These are phyloP conservation scores for Colletotrichum paranaense DNA, from an alignment of 2,329 filamentous ascomycete genomes.

Conservation along the genomic window DNA sequence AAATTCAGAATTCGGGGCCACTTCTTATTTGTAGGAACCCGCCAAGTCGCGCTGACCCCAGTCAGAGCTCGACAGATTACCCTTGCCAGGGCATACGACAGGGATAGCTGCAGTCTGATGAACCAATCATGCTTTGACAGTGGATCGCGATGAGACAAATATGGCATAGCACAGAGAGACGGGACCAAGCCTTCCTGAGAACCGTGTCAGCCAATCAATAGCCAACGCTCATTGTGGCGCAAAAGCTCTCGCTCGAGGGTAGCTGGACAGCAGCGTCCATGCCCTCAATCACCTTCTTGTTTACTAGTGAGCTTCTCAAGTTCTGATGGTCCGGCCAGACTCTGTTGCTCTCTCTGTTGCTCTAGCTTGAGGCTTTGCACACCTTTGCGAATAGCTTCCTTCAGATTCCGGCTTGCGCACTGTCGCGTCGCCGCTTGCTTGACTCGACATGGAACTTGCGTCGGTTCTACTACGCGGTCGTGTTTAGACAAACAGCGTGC, in stretches of 20 bases:
- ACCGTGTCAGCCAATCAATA: conserved; percentile 19
- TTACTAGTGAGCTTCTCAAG: neutral
- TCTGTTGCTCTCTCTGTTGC: too few relatives aligned
- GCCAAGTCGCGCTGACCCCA: conserved; percentile 32
- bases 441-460: neutral
- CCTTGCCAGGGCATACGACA: conserved; percentile 26
- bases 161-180: conserved; percentile 28
- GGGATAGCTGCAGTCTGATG: neutral
- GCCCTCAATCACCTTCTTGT: conserved; percentile 20
- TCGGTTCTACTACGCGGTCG: neutral
- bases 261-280: neutral
- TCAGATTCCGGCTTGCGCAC: conserved; percentile 13
- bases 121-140: conserved; percentile 3
- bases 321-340: neutral
- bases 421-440: conserved; percentile 13
- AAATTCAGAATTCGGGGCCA: conserved; percentile 52
- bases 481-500: neutral
- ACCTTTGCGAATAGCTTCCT: conserved; percentile 27
- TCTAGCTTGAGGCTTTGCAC: conserved; percentile 1
- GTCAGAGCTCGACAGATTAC: conserved; percentile 26
- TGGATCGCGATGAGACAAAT: conserved; percentile 31
- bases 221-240: neutral
- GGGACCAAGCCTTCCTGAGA: conserved; percentile 17
- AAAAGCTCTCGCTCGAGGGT: neutral
- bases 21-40: conserved; percentile 57